Conservation (phyloP, 306 rosid species). For the Casuarina cunninghamiana region DNA sequence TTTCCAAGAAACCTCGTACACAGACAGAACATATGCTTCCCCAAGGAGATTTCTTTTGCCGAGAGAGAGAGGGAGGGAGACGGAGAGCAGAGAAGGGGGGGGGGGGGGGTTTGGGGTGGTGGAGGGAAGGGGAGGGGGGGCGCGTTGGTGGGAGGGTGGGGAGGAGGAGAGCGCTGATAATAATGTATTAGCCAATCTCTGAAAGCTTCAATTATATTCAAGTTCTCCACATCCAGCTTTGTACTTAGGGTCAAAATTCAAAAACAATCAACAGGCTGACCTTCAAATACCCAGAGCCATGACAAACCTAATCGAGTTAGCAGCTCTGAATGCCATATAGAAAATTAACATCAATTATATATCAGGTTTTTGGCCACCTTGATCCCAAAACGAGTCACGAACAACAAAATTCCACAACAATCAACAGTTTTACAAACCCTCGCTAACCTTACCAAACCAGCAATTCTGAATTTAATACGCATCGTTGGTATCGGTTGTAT, state of each 20-base stretch:
- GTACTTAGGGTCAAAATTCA: background rate
- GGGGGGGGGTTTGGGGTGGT: too few species aligned
- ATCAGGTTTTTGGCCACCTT: background rate
- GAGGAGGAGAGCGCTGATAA: too few species aligned
- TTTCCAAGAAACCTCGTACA: too few species aligned
- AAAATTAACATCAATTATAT: background rate
- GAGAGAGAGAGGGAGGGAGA: too few species aligned
- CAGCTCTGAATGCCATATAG: constrained; percentile 18
- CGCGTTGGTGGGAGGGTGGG: too few species aligned
- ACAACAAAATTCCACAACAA: background rate
- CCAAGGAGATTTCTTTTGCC: too few species aligned
- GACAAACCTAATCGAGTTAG: background rate
- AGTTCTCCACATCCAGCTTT: background rate
- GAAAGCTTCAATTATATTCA: too few species aligned
- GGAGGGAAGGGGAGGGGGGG: too few species aligned
- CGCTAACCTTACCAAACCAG: background rate
- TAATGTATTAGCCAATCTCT: too few species aligned
- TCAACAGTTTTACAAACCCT: too few species aligned
- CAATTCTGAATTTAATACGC: constrained; percentile 17
- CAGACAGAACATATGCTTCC: too few species aligned
- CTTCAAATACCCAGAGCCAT: constrained; percentile 5
- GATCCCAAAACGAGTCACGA: background rate
- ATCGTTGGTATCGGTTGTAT: background rate
- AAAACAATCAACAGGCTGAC: background rate
- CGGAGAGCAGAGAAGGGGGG: too few species aligned